Base-by-base conservation (phyloP, 805 yeast genomes). In the Candida silvicultrix region DNA sequence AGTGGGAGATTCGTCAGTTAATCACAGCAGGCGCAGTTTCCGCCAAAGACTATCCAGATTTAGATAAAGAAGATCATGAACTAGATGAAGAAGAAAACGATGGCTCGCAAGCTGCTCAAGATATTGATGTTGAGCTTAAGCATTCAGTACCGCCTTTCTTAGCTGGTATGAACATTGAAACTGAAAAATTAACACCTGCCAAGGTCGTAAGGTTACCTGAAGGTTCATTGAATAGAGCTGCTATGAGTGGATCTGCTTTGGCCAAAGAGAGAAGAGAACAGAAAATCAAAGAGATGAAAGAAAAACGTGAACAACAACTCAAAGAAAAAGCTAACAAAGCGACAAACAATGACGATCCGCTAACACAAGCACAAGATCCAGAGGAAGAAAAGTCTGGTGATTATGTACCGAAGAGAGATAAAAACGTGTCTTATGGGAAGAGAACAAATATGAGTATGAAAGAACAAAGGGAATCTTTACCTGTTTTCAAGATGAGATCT, bases 1-100 rank as follows among this genome's bases (percentile, higher is more conserved):
- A 89, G 46, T 90, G 97, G 96, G 97, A 92, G 59, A 73, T 87
- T 43, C 71, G 85, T 31, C 97, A 90, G 59, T 66, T 90, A 40
- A 85, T 85, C 22, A 82, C 92, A 0, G 78, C 92, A 5, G 95
- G 95, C 2, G 90, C 78, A 0, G 77, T 80, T 0, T 70, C 80
- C 5, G 77, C 83, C 1, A 72, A 78, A 3, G 90, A 83, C 50
- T 81, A 81, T 57, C 89, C 89, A 1, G 90, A 81, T 45, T 58
- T 83, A 2, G 69, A 69, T 40, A 77, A 70, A 25, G 69, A 64
- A 7, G 46, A 56, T 14, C 61, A 64, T 32, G 59, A 60, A 16
- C 63, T 63, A 4, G 49, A 56, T 42, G 45, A 49, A 8, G 52
- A 53, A 5, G 52, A 40, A 3, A 47, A 46, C 15, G 57, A 54